phyloP scores from a whole-genome alignment of 768 basidiomycete species.

The Tylopilus felleus region DNA sequence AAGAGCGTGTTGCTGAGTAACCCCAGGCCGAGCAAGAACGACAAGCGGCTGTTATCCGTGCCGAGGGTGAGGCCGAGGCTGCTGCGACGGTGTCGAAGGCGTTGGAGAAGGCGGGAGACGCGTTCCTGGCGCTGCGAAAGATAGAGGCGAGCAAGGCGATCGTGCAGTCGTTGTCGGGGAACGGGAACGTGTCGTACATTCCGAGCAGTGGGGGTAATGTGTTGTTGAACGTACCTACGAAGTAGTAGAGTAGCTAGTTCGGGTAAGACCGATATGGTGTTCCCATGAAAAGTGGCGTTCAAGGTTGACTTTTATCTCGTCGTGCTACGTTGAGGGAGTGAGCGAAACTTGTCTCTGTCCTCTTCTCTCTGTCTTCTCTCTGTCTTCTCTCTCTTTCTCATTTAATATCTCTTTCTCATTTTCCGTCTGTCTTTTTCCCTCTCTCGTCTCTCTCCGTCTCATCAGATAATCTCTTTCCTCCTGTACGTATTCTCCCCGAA shows the following conservation, averaged over 20 bases:
- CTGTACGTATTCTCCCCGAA: conserved; percentile 26
- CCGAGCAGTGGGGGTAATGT: conserved; percentile 79
- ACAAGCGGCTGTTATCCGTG: conserved; percentile 96
- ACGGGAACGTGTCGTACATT: conserved; percentile 86
- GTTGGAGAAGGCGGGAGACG: conserved; percentile 91
- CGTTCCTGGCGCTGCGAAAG: conserved; percentile 90
- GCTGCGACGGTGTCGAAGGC: conserved; percentile 89
- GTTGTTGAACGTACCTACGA: conserved; percentile 75
- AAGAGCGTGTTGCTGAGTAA: conserved; percentile 18
- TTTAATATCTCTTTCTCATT: conserved; percentile 32
- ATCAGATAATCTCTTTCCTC: conserved; percentile 41
- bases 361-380: conserved; percentile 25
- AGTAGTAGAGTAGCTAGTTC: conserved; percentile 15
- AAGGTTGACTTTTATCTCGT: conserved; percentile 23
- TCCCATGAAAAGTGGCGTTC: conserved; percentile 27
- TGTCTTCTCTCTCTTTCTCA: conserved; percentile 31
- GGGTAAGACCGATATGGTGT: conserved; percentile 20
- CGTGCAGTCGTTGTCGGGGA: conserved; percentile 74
- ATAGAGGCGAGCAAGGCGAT: conserved; percentile 99
- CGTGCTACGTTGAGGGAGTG: conserved; percentile 21
- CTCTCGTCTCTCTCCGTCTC: conserved; percentile 31
- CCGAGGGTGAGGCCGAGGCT: conserved; percentile 98
- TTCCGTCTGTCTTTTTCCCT: conserved; percentile 37
- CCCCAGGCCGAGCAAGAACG: conserved; percentile 95
- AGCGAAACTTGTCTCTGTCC: conserved; percentile 16